Conservation (phyloP, 1,139 yeast species). For the Pichia terricola region DNA sequence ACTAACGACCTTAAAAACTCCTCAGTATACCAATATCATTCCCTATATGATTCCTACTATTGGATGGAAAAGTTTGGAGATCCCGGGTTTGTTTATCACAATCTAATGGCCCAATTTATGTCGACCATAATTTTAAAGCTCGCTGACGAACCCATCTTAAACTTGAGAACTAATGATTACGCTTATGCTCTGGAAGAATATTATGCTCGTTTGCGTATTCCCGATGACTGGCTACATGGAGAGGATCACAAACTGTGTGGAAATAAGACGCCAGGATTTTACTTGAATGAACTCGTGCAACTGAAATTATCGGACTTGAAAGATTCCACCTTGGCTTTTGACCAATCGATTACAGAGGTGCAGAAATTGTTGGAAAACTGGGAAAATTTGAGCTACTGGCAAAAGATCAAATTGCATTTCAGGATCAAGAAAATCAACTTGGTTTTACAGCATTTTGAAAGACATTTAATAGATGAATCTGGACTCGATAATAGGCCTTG, state of each 20-base stretch:
- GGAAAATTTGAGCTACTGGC: slow-evolving; percentile 29
- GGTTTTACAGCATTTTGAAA: slow-evolving; percentile 47
- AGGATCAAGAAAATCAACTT: slow-evolving; percentile 24
- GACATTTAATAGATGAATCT: slow-evolving; percentile 49
- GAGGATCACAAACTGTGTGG: slow-evolving; percentile 1
- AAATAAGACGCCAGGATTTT: neutral
- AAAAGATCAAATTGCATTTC: slow-evolving; percentile 29
- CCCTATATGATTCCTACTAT: slow-evolving; percentile 56
- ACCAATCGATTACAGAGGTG: slow-evolving; percentile 28
- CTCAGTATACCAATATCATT: slow-evolving; percentile 59
- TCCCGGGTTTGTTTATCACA: slow-evolving; percentile 48
- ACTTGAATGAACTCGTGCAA: slow-evolving; percentile 19
- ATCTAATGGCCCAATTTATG: slow-evolving; percentile 40
- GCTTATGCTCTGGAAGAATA: slow-evolving; percentile 28
- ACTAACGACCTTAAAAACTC: slow-evolving; percentile 24
- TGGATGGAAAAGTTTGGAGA: slow-evolving; percentile 59
- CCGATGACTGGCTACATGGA: slow-evolving; percentile 25
- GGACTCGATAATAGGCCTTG: slow-evolving; percentile 69
- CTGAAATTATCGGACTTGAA: slow-evolving; percentile 19
- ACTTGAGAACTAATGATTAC: slow-evolving; percentile 35
- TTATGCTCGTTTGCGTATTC: slow-evolving; percentile 28
- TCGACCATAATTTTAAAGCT: slow-evolving; percentile 40
- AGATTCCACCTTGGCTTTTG: slow-evolving; percentile 29
- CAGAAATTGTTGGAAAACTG: slow-evolving; percentile 30
- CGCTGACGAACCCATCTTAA: slow-evolving; percentile 35